Evolutionary conservation across 202 grass and related monocot genomes (phyloP), one percentile per base, ranked within the genome.

Genomic region (Schoenoplectus tabernaemontani): DNA sequence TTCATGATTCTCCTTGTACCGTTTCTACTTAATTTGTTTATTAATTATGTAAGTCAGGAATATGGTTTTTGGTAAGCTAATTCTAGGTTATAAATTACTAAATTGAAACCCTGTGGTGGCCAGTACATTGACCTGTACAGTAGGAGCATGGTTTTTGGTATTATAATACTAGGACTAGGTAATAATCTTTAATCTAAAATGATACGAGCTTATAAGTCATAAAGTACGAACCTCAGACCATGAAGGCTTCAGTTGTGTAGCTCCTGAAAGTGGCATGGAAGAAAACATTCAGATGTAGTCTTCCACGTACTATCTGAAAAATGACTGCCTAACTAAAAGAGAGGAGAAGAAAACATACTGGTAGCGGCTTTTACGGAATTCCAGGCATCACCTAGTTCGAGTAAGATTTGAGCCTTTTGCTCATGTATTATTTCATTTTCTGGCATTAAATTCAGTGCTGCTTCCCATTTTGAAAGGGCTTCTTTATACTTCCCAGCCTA

Each of bases 401-500:
- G 93, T 73, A 97, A 82, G 87, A 91, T 54, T 73, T 97, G 93
- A 50, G 93, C 86, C 86, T 97, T 93, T 64, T 97, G 93, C 59
- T 97, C 90, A 11, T 91, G 84, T 44, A 97, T 63, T 82, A 85
- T 78, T 78, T 87, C 89, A 85, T 90, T 93, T 67, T 88, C 84
- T 17, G 93, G 93, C 76, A 81, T 53, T 82, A 97, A 61, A 78
- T 63, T 87, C 61, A 97, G 87, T 5, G 82, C 87, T 63, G 91
- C 83, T 84, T 97, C 91, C 93, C 93, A 97, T 84, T 89, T 97
- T 39, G 85, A 78, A 84, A 97, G 83, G 42, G 93, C 91, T 86
- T 97, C 89, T 76, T 84, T 82, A 81, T 93, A 93, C 79, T 84
- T 91, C 3, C 93, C 88, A 86, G 90, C 87, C 93, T 97, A 85